phyloP scores from a whole-genome alignment of 164 flowering plant species.

The Nelumbo lutea region DNA sequence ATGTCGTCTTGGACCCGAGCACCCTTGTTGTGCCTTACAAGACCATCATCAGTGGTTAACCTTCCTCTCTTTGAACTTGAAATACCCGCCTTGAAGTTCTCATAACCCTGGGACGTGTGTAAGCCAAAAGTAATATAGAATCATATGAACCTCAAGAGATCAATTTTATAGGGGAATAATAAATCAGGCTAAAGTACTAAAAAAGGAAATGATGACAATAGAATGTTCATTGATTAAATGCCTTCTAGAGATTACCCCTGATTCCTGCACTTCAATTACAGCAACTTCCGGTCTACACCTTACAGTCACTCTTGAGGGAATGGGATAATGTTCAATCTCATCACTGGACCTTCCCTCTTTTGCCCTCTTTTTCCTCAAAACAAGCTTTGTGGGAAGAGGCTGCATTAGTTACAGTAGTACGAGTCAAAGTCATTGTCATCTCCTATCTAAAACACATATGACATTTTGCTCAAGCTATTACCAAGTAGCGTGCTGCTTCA shows the following conservation, averaged over 20 bases:
- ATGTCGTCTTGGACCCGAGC: slow-evolving; percentile 32
- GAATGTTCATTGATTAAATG: background rate
- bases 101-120: slow-evolving; percentile 37
- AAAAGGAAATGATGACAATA: background rate
- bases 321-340: slow-evolving; percentile 81
- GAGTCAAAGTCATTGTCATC: background rate
- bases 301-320: slow-evolving; percentile 70
- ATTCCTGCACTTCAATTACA: slow-evolving; percentile 48
- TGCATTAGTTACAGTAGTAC: slow-evolving; percentile 29
- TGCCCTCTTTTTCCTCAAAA: slow-evolving; percentile 72
- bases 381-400: slow-evolving; percentile 92
- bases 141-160: too few relatives aligned
- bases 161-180: background rate
- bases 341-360: slow-evolving; percentile 76
- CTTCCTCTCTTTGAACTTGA: slow-evolving; percentile 34
- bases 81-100: slow-evolving; percentile 34
- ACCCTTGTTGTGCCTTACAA: slow-evolving; percentile 24
- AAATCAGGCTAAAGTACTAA: background rate
- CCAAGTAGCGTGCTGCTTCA: slow-evolving; percentile 80
- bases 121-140: background rate
- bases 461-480: slow-evolving; percentile 17
- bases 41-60: slow-evolving; percentile 39
- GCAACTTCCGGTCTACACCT: slow-evolving; percentile 54
- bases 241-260: slow-evolving; percentile 31
- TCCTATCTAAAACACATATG: background rate